Percentiles rank a stretch among this genome's conserved stretches.
Conservation (phyloP, 352 stramenopile species). For the Peronospora farinosa region DNA sequence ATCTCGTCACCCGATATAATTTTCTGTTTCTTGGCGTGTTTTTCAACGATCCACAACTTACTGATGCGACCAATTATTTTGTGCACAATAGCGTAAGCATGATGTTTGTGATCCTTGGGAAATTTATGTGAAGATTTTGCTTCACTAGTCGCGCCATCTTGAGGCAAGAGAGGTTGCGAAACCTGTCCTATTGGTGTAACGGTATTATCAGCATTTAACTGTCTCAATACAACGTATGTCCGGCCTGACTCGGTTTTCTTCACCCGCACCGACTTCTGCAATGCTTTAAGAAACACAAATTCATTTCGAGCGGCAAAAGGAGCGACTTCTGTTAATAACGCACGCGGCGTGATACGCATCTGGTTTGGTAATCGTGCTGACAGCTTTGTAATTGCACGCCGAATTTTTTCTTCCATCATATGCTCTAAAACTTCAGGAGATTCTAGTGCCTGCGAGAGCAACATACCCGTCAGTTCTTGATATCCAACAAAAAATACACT, state of each 20-base stretch:
- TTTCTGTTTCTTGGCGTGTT: conserved; percentile 22
- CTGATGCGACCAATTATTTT: conserved; percentile 62
- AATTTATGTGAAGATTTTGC: conserved; percentile 43
- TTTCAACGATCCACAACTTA: conserved; percentile 50
- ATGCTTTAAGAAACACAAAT: conserved; percentile 62
- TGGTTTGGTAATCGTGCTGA: conserved; percentile 58
- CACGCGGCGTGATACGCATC: conserved; percentile 77
- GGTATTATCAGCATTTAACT: conserved; percentile 19
- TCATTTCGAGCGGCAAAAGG: conserved; percentile 69
- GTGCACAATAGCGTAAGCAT: conserved; percentile 48
- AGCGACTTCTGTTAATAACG: conserved; percentile 75
- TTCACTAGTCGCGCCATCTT: conserved; percentile 20
- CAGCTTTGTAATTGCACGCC: conserved; percentile 68
- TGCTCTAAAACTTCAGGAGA: conserved; percentile 80
- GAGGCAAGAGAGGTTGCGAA: conserved; percentile 3
- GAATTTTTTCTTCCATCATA: conserved; percentile 85
- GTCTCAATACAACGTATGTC: conserved; percentile 61
- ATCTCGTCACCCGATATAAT: conserved; percentile 8
- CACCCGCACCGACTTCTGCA: conserved; percentile 60
- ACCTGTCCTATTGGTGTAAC: conserved; percentile 11
- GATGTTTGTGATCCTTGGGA: conserved; percentile 61
- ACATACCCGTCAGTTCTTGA: conserved; percentile 57
- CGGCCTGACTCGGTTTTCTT: conserved; percentile 79
- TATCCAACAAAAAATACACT: conserved; percentile 56
- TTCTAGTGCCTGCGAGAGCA: conserved; percentile 72